Conservation (phyloP, 2,329 filamentous ascomycete genomes). For the Xylaria digitata region DNA sequence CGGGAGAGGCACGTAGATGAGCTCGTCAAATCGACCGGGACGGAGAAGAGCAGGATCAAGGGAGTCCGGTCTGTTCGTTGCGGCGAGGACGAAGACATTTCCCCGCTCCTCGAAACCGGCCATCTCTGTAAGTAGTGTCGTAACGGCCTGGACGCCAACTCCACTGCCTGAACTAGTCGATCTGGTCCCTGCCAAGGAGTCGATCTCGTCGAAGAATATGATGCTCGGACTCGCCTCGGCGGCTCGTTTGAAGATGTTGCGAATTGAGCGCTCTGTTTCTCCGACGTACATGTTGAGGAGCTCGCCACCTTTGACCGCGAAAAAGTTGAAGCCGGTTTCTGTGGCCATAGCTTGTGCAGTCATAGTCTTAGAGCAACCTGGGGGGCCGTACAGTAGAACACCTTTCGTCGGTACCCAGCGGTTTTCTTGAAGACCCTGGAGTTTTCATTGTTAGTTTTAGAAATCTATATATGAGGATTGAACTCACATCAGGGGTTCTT, state of each 20-base stretch:
- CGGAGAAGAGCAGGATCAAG: slow-evolving; percentile 88
- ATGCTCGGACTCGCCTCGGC: slow-evolving; percentile 88
- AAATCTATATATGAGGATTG: not conserved
- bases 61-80: slow-evolving; percentile 89
- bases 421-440: slow-evolving; percentile 49
- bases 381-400: slow-evolving; percentile 89
- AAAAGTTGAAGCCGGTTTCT: slow-evolving; percentile 91
- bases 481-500: slow-evolving; percentile 48
- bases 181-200: slow-evolving; percentile 76
- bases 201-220: slow-evolving; percentile 97
- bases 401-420: slow-evolving; percentile 76
- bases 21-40: slow-evolving; percentile 84
- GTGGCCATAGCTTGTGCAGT: slow-evolving; percentile 91
- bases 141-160: slow-evolving; percentile 80
- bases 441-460: slow-evolving; percentile 41
- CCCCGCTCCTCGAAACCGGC: slow-evolving; percentile 89
- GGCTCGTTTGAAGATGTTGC: slow-evolving; percentile 87
- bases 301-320: slow-evolving; percentile 93
- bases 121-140: slow-evolving; percentile 93
- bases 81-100: slow-evolving; percentile 87
- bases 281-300: slow-evolving; percentile 97
- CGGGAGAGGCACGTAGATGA: slow-evolving; percentile 88
- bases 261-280: slow-evolving; percentile 87
- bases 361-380: slow-evolving; percentile 94
- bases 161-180: slow-evolving; percentile 51